phyloP scores from a whole-genome alignment of 768 basidiomycete genomes.

The Tricholoma hemisulphureum region DNA sequence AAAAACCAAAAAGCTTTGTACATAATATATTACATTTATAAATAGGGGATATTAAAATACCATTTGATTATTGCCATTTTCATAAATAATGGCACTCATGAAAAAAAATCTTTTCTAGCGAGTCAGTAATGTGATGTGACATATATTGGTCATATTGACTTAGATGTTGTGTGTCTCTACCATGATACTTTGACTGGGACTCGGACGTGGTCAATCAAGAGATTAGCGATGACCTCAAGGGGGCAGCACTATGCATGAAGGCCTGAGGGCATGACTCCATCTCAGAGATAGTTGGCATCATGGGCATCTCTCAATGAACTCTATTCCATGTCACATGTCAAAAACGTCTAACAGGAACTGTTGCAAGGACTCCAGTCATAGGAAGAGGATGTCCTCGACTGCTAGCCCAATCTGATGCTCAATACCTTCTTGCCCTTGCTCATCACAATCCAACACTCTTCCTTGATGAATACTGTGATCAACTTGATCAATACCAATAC shows the following conservation, averaged over 20 bases:
- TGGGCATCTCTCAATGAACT: background rate
- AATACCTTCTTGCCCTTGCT: background rate
- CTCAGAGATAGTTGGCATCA: background rate
- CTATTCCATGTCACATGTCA: background rate
- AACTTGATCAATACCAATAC: background rate
- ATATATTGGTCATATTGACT: too few species aligned
- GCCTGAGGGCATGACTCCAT: background rate
- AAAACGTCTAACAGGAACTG: background rate
- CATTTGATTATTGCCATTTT: too few species aligned
- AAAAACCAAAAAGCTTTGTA: too few species aligned
- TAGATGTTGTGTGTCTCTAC: too few species aligned
- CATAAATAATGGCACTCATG: too few species aligned
- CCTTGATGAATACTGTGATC: background rate
- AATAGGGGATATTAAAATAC: too few species aligned
- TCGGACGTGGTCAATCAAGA: background rate
- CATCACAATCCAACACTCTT: background rate
- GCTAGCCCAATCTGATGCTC: background rate
- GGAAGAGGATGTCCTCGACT: background rate
- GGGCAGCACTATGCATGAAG: background rate
- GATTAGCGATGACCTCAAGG: background rate
- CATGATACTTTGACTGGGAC: too few species aligned
- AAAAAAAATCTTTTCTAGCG: too few species aligned
- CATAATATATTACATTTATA: too few species aligned
- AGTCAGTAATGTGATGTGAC: too few species aligned
- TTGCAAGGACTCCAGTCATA: background rate